Percentiles rank a stretch among this genome's conserved stretches.
These are phyloP conservation scores for Gastrolobium bilobum DNA, from an alignment of 306 rosid genomes.

Conservation along the genomic window DNA sequence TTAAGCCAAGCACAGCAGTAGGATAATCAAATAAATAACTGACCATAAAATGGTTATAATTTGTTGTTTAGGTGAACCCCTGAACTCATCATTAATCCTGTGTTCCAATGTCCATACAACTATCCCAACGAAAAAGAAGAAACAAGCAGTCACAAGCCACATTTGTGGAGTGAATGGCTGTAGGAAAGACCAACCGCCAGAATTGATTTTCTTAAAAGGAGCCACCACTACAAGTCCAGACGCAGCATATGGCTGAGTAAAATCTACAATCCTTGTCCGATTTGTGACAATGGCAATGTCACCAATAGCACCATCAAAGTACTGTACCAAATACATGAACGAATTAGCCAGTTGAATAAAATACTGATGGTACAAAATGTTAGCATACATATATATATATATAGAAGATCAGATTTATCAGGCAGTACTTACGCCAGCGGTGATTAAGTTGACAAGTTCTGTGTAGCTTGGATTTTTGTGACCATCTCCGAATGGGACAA, in stretches of 20 bases:
- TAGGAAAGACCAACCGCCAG: conserved; percentile 94
- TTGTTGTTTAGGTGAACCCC: conserved; percentile 89
- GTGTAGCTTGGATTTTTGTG: conserved; percentile 77
- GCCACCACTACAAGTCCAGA: conserved; percentile 95
- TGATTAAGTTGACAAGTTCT: conserved; percentile 67
- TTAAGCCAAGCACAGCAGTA: conserved; percentile 13
- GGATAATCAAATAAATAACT: conserved; percentile 54
- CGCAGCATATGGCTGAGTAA: conserved; percentile 90
- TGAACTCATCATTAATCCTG: conserved; percentile 89
- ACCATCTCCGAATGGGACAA: conserved; percentile 84
- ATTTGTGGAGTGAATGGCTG: conserved; percentile 80
- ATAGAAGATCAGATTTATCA: conserved; percentile 35
- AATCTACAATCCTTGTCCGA: conserved; percentile 87
- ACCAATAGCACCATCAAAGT: conserved; percentile 86
- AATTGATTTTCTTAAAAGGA: conserved; percentile 75
- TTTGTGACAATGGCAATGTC: conserved; percentile 91
- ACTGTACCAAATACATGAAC: conserved; percentile 52
- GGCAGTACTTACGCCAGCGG: conserved; percentile 78
- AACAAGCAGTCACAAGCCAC: conserved; percentile 84
- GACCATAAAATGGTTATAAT: conserved; percentile 89
- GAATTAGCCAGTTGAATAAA: conserved; percentile 44
- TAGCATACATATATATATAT: neutral
- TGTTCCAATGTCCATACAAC: conserved; percentile 97
- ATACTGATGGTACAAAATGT: neutral
- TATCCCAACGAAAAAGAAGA: conserved; percentile 79